A percentile compares a stretch with the other conserved stretches of the same genome.
These are phyloP conservation scores for Verticillium dahliae DNA, from an alignment of 2,329 filamentous ascomycete species.

Conservation along the genomic window DNA sequence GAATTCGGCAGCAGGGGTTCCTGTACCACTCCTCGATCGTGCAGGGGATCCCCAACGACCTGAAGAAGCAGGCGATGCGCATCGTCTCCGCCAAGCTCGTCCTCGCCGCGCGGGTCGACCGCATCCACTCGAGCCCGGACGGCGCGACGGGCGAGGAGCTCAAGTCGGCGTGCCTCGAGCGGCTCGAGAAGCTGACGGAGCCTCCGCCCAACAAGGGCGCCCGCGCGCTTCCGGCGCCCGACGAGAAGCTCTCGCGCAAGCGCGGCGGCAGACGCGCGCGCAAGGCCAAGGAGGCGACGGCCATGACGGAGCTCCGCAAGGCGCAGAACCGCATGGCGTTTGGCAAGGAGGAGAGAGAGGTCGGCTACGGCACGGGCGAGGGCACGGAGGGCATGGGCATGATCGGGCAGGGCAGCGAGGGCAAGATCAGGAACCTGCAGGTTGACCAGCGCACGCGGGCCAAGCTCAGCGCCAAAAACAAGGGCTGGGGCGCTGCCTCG, in stretches of 20 bases:
- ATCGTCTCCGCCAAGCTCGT: conserved; percentile 92
- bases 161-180: conserved; percentile 73
- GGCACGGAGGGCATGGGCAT: conserved; percentile 85
- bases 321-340: conserved; percentile 95
- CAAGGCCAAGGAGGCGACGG: conserved; percentile 93
- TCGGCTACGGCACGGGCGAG: conserved; percentile 83
- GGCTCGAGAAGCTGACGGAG: conserved; percentile 88
- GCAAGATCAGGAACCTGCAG: conserved; percentile 80
- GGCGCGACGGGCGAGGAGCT: conserved; percentile 79
- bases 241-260: conserved; percentile 91
- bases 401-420: conserved; percentile 84
- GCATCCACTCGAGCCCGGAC: conserved; percentile 73
- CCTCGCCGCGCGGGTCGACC: conserved; percentile 86
- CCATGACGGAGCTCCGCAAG: conserved; percentile 94
- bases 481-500: conserved; percentile 80
- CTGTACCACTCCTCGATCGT: conserved; percentile 91
- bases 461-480: conserved; percentile 90
- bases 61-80: conserved; percentile 90
- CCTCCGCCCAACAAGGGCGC: conserved; percentile 83
- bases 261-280: conserved; percentile 83
- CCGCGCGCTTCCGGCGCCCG: conserved; percentile 81
- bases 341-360: conserved; percentile 89
- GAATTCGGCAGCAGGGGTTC: conserved; percentile 85
- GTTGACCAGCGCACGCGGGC: conserved; percentile 90
- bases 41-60: conserved; percentile 69